phyloP scores from a whole-genome alignment of 495 filamentous ascomycete genomes.

The Penicillium malachiteum region DNA sequence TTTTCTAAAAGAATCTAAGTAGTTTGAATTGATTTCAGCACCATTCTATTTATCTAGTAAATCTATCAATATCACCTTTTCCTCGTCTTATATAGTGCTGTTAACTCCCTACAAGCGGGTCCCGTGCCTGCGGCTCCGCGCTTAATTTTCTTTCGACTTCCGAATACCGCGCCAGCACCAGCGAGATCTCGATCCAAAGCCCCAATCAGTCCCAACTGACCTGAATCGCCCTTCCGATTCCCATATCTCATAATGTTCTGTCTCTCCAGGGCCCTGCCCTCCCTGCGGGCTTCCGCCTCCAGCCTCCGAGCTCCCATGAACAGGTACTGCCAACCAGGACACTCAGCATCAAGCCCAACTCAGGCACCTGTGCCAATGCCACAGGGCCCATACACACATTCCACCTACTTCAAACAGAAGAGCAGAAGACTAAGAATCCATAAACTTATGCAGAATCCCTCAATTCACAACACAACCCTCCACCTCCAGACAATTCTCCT shows the following conservation, averaged over 20 bases:
- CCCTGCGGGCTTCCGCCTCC: constrained; percentile 19
- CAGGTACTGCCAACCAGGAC: constrained; percentile 20
- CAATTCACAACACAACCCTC: constrained; percentile 20
- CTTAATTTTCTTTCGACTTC: constrained; percentile 40
- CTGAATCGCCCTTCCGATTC: background rate
- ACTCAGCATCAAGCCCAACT: constrained; percentile 1
- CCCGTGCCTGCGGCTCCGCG: constrained; percentile 39
- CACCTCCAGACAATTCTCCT: constrained; percentile 26
- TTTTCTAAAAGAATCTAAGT: too few species aligned
- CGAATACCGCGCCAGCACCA: constrained; percentile 26
- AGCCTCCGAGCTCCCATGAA: constrained; percentile 19
- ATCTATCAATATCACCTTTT: background rate
- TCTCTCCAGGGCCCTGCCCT: constrained; percentile 35
- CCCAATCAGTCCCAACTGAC: constrained; percentile 7
- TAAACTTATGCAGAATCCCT: constrained; percentile 7
- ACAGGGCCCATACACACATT: too few species aligned
- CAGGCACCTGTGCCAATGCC: too few species aligned
- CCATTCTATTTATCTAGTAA: too few species aligned
- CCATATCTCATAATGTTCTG: constrained; percentile 31
- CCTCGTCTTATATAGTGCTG: background rate
- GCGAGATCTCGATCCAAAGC: constrained; percentile 8
- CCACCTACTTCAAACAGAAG: background rate
- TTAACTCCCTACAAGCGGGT: constrained; percentile 17
- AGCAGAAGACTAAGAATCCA: too few species aligned
- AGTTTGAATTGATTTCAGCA: too few species aligned